phyloP scores from a whole-genome alignment of 345 rosid species.

The Abelmoschus esculentus region DNA sequence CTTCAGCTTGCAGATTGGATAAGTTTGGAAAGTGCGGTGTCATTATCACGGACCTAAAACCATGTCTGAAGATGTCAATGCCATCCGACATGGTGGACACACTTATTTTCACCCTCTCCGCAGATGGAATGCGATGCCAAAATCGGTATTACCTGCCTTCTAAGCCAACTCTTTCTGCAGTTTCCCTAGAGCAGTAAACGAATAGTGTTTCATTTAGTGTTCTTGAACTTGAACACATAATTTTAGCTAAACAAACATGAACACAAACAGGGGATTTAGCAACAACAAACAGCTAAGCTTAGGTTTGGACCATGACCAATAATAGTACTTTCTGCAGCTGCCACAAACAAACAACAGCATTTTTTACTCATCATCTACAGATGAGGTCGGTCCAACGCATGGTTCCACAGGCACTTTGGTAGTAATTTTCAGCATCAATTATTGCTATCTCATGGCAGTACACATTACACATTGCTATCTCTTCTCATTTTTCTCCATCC shows the following conservation, averaged over 20 bases:
- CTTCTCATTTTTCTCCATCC: neutral
- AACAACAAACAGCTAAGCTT: neutral
- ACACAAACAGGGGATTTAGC: neutral
- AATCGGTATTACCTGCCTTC: neutral
- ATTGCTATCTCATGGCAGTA: neutral
- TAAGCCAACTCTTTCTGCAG: neutral
- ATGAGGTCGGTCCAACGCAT: no score
- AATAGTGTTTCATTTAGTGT: no score
- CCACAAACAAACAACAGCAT: neutral
- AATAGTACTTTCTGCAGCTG: neutral
- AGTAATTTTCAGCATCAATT: neutral
- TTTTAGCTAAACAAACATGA: no score
- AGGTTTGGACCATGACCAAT: neutral
- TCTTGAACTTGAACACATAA: no score
- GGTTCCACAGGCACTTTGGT: neutral
- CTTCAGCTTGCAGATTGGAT: constrained; percentile 36
- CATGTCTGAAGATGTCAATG: neutral
- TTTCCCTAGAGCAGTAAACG: neutral
- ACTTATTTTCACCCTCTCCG: neutral
- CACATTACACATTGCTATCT: neutral
- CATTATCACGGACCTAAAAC: neutral
- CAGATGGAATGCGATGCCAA: neutral
- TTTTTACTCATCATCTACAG: neutral
- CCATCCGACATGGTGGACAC: neutral
- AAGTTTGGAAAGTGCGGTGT: neutral